phyloP scores from a whole-genome alignment of 1,139 yeast genomes.

The Yamadazyma songkhlaensis region DNA sequence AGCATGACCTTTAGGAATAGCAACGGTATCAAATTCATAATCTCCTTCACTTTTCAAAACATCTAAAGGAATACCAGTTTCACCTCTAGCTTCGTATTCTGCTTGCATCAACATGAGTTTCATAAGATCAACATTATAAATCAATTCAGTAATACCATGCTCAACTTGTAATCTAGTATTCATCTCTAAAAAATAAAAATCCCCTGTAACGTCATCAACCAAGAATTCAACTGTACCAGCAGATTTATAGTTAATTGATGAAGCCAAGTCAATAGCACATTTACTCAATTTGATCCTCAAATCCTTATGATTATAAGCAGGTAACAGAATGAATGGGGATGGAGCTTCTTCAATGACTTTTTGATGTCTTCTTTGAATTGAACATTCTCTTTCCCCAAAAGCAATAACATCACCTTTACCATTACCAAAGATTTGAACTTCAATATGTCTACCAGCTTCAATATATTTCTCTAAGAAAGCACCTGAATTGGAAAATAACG shows the following conservation, averaged over 20 bases:
- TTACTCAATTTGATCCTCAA: conserved; percentile 18
- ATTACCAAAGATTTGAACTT: conserved; percentile 94
- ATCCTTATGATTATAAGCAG: conserved; percentile 10
- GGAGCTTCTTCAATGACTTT: conserved; percentile 62
- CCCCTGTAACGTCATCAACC: conserved; percentile 26
- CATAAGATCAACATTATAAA: conserved; percentile 28
- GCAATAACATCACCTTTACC: conserved; percentile 91
- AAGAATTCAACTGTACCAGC: conserved; percentile 34
- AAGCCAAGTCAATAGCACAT: conserved; percentile 26
- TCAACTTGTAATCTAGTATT: conserved; percentile 34
- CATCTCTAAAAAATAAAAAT: conserved; percentile 28
- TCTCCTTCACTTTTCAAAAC: conserved; percentile 14
- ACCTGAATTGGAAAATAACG: conserved; percentile 41
- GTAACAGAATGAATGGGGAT: conserved; percentile 26
- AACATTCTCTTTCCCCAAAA: conserved; percentile 95
- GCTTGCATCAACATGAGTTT: conserved; percentile 28
- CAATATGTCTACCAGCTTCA: conserved; percentile 93
- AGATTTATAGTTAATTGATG: conserved; percentile 26
- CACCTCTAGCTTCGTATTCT: conserved; percentile 21
- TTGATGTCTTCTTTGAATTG: conserved; percentile 94
- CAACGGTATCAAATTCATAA: conserved; percentile 14
- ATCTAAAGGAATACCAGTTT: conserved; percentile 21
- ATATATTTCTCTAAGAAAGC: conserved; percentile 66
- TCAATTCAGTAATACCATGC: conserved; percentile 31
- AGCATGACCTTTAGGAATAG: conserved; percentile 34